Conservation (phyloP, 768 basidiomycete genomes). For the Leccinum barrowsii region DNA sequence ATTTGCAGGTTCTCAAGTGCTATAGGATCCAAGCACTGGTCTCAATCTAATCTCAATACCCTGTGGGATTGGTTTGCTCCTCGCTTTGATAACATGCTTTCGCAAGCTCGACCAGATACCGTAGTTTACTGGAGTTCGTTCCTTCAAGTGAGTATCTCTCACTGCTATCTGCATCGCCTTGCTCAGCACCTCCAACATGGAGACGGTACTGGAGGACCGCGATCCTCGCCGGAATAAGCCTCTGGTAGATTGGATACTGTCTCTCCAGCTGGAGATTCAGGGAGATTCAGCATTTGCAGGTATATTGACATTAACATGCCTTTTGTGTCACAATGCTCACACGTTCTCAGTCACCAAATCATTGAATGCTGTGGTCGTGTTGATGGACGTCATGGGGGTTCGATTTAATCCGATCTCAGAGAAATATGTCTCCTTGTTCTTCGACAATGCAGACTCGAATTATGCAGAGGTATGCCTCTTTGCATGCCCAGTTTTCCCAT, state of each 20-base stretch:
- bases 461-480: conserved; percentile 70
- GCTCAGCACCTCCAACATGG: conserved; percentile 7
- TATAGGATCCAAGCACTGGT: conserved; percentile 84
- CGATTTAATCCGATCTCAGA: conserved; percentile 67
- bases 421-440: conserved; percentile 64
- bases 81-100: conserved; percentile 60
- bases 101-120: conserved; percentile 84
- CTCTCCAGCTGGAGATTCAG: conserved; percentile 75
- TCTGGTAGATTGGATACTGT: conserved; percentile 73
- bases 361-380: conserved; percentile 58
- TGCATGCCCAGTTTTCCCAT: background rate
- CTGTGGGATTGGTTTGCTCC: conserved; percentile 73
- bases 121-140: conserved; percentile 69
- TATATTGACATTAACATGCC: conserved; percentile 34
- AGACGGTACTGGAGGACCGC: conserved; percentile 58
- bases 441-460: conserved; percentile 73
- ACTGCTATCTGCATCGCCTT: background rate
- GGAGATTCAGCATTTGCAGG: conserved; percentile 86
- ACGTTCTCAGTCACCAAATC: conserved; percentile 66
- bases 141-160: conserved; percentile 35
- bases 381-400: conserved; percentile 63
- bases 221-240: conserved; percentile 78
- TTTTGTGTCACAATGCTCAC: conserved; percentile 4
- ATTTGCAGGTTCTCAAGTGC: conserved; percentile 5
- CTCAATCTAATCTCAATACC: conserved; percentile 42